Percentiles rank a stretch among this genome's conserved stretches.
Evolutionary conservation across 208 protist genomes (phyloP).

Genomic region (Trypanosoma cruzi): DNA sequence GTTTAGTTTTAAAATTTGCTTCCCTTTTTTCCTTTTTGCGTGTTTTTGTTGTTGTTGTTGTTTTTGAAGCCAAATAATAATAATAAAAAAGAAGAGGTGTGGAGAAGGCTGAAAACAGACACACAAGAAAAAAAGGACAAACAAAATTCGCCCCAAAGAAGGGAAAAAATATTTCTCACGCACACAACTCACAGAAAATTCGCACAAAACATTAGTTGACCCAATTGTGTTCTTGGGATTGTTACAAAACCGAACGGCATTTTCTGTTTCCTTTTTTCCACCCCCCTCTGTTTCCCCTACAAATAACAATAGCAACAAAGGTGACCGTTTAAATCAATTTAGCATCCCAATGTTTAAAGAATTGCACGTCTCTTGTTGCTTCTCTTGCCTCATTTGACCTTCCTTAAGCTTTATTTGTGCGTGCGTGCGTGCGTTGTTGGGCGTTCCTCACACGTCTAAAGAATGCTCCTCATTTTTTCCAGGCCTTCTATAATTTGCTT

Average conservation of each 20-base stretch:
- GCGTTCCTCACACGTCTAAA: background rate
- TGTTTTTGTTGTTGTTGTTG: background rate
- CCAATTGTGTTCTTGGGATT: background rate
- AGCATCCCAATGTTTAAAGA: background rate
- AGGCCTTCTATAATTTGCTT: slow-evolving; percentile 66
- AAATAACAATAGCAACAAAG: too few relatives aligned
- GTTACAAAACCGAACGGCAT: background rate
- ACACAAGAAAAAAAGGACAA: slow-evolving; percentile 7
- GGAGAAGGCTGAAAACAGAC: background rate
- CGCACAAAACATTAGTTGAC: background rate
- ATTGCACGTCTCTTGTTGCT: background rate
- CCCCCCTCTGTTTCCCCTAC: background rate
- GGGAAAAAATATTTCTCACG: background rate
- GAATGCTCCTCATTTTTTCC: slow-evolving; percentile 77
- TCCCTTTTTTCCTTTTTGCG: background rate
- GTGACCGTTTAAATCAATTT: too few relatives aligned
- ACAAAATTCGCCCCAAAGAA: slow-evolving; percentile 6
- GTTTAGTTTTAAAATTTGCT: background rate
- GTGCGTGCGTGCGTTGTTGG: background rate
- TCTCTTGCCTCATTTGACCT: background rate
- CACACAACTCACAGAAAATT: background rate
- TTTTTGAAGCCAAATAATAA: slow-evolving; percentile 14
- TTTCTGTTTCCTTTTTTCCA: background rate
- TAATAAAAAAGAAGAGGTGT: slow-evolving; percentile 21
- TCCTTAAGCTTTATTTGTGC: background rate